These are phyloP conservation scores for Exophiala sp. DNA, from an alignment of 2,329 filamentous ascomycete species.

Conservation along the genomic window DNA sequence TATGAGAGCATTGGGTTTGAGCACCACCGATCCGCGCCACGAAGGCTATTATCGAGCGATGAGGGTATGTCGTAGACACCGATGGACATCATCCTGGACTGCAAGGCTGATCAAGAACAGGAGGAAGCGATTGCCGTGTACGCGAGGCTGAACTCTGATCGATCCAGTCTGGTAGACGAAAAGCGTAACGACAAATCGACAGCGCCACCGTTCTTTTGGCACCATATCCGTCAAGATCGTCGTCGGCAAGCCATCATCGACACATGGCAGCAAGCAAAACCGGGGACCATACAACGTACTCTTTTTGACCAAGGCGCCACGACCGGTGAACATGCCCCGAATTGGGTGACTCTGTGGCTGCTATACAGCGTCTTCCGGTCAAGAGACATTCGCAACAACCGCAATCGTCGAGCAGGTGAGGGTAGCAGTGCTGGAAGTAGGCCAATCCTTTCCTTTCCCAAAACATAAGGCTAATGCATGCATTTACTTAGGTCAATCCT, in stretches of 20 bases:
- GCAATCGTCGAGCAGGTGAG: constrained; percentile 37
- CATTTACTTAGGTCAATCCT: constrained; percentile 15
- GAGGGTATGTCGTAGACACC: constrained; percentile 35
- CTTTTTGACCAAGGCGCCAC: constrained; percentile 42
- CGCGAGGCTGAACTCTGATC: constrained; percentile 41
- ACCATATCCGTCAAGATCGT: constrained; percentile 43
- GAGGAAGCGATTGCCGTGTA: constrained; percentile 45
- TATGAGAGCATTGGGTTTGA: constrained; percentile 43
- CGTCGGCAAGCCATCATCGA: constrained; percentile 42
- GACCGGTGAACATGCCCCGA: constrained; percentile 43
- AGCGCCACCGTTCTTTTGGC: constrained; percentile 45
- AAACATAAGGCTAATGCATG: neutral
- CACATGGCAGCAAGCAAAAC: constrained; percentile 41
- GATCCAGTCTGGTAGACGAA: constrained; percentile 39
- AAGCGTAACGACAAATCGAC: constrained; percentile 37
- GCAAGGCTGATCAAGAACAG: constrained; percentile 29
- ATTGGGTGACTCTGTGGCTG: constrained; percentile 47
- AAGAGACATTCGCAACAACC: constrained; percentile 45
- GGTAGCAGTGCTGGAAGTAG: constrained; percentile 22
- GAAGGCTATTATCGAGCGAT: constrained; percentile 45
- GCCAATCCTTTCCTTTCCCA: neutral
- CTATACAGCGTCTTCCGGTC: constrained; percentile 49
- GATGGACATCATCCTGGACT: neutral
- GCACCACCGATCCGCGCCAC: constrained; percentile 40
- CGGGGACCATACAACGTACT: constrained; percentile 34